Conservation (phyloP, 352 stramenopile genomes). For the Phytophthora cryptogea region DNA sequence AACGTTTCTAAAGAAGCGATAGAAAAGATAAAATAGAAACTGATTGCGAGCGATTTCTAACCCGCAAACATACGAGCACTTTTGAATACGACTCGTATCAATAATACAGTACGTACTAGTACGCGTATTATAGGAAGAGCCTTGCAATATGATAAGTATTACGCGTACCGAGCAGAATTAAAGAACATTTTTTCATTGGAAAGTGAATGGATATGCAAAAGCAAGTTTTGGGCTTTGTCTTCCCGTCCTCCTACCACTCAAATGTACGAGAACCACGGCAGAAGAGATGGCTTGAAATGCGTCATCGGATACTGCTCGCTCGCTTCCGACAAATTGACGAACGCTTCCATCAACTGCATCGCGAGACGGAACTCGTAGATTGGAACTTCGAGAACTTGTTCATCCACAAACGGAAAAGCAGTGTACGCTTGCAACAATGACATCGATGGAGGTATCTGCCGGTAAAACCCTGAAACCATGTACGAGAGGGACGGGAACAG, state of each 20-base stretch:
- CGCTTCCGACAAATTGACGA: conserved; percentile 75
- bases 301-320: conserved; percentile 80
- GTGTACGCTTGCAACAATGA: conserved; percentile 27
- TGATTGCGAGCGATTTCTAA: no score
- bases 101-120: no score
- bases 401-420: conserved; percentile 23
- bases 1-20: no score
- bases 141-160: no score
- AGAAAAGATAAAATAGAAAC: no score
- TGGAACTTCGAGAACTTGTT: conserved; percentile 10
- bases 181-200: no score
- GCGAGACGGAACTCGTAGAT: conserved; percentile 25
- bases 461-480: conserved; percentile 21
- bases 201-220: not conserved
- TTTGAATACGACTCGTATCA: no score
- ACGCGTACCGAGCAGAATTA: no score
- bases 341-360: conserved; percentile 27
- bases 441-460: conserved; percentile 16
- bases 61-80: no score
- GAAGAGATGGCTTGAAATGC: conserved; percentile 26
- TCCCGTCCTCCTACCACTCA: not conserved
- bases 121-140: no score
- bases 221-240: not conserved
- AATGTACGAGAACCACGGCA: conserved; percentile 36
- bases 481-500: conserved; percentile 24